Percentiles rank a stretch among this genome's conserved stretches.
Conservation (phyloP, 1,139 yeast genomes). For the Martiniozyma asiatica region DNA sequence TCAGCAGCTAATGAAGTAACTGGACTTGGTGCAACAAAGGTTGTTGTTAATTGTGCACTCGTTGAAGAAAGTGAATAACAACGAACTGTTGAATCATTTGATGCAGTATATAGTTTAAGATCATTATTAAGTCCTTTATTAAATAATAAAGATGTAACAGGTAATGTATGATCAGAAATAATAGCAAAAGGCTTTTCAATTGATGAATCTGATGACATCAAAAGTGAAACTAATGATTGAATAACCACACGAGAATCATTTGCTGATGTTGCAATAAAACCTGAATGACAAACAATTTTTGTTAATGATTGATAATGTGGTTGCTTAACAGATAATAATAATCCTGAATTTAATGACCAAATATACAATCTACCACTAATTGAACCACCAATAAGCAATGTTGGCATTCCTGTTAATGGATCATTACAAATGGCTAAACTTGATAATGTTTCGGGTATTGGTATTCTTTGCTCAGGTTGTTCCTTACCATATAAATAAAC, state of each 20-base stretch:
- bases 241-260: conserved; percentile 68
- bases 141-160: conserved; percentile 51
- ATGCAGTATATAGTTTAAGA: conserved; percentile 55
- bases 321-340: conserved; percentile 58
- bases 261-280: conserved; percentile 67
- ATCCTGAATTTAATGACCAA: conserved; percentile 83
- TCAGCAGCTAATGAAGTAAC: conserved; percentile 57
- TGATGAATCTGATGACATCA: conserved; percentile 27
- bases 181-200: conserved; percentile 32
- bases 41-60: conserved; percentile 38
- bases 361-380: conserved; percentile 61
- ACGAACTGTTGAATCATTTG: conserved; percentile 67
- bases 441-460: conserved; percentile 69
- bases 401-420: conserved; percentile 5
- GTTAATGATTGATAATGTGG: conserved; percentile 77
- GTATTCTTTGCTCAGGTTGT: conserved; percentile 69
- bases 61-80: conserved; percentile 35
- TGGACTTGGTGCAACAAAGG: conserved; percentile 54
- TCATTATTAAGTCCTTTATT: conserved; percentile 46
- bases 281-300: conserved; percentile 47
- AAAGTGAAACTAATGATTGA: conserved; percentile 60
- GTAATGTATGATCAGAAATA: conserved; percentile 66
- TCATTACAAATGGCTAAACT: conserved; percentile 37
- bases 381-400: conserved; percentile 40
- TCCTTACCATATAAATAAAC: conserved; percentile 73